phyloP scores from a whole-genome alignment of 106 monocot species.

The Dioscorea dumetorum region DNA sequence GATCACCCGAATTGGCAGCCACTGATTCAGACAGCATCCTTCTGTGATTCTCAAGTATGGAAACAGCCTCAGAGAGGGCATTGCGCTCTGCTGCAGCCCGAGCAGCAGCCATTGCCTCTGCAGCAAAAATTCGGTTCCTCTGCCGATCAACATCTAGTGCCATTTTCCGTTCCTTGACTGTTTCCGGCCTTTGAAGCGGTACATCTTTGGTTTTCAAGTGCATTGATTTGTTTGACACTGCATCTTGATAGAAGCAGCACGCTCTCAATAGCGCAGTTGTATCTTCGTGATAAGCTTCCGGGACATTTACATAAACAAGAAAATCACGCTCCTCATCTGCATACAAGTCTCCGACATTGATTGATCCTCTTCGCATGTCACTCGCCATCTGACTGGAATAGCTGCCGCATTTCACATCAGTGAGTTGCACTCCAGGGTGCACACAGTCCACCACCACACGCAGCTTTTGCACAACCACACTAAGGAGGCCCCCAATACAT shows the following conservation, averaged over 20 bases:
- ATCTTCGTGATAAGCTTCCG: constrained; percentile 18
- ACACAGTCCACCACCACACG: constrained; percentile 42
- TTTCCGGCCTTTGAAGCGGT: constrained; percentile 32
- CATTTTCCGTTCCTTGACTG: neutral
- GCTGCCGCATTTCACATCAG: constrained; percentile 57
- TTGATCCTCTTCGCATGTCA: neutral
- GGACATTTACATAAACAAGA: constrained; percentile 22
- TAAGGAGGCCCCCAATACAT: constrained; percentile 95
- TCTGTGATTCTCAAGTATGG: constrained; percentile 44
- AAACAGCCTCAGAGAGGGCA: constrained; percentile 48
- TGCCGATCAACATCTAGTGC: constrained; percentile 78
- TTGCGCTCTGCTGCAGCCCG: constrained; percentile 66
- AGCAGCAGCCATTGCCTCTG: constrained; percentile 72
- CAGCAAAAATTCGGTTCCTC: constrained; percentile 67
- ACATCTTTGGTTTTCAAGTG: constrained; percentile 27
- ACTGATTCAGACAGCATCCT: constrained; percentile 29
- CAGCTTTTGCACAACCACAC: constrained; percentile 71
- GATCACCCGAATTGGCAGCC: constrained; percentile 42
- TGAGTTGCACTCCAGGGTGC: constrained; percentile 34
- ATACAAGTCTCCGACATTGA: neutral
- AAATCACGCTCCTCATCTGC: neutral
- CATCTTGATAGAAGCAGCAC: constrained; percentile 42
- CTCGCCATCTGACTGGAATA: constrained; percentile 7
- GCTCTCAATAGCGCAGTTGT: constrained; percentile 32
- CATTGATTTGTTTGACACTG: constrained; percentile 33